Base-by-base conservation (phyloP, 352 stramenopile species). In the Globisporangium spiculum region DNA sequence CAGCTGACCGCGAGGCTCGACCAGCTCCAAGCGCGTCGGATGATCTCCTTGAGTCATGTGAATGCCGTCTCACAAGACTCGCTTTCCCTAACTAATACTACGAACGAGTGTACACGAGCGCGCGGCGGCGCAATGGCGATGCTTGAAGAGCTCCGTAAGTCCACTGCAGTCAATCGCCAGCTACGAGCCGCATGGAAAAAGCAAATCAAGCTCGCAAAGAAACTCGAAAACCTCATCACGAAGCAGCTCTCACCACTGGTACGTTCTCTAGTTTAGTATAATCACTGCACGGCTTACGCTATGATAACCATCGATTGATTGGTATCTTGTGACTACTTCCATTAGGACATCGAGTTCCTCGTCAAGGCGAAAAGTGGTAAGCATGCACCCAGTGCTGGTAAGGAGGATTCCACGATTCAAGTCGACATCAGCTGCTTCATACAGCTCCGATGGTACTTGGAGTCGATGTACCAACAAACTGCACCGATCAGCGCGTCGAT, bases 161-260 rank as follows among this genome's bases (percentile, higher is more conserved):
- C 77, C 0, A 68, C 80, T 46, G 69, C 75, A 54, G 74, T 81
- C 44, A 86, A 86, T 56, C 66, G 59, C 12, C 74, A 76, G 32
- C 75, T 86, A 4, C 80, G 79, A 34, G 68, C 61, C 18, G 70
- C 69, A 20, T 44, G 81, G 46, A 66, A 78, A 54, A 66, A 73
- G 26, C 78, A 86, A 63, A 76, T 82, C 64, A 76, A 82, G 46
- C 63, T 86, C 66, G 70, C 74, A 24, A 81, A 81, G 64, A 74
- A 54, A 14, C 66, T 84, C 8, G 75, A 84, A 46, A 70, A 72
- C 53, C 78, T 82, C 27, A 58, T 81, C 55, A 66, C 77, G 53
- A 74, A 78, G 3, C 46, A 26, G 12, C 20, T 59, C 7, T 22
- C 48, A 18, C 5, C 22, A 16, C 26, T 41, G 22, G 58, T 64